Percentiles rank a stretch among this genome's conserved stretches.
These are phyloP conservation scores for Arctium lappa DNA, from an alignment of 129 eudicot genomes.

Conservation along the genomic window DNA sequence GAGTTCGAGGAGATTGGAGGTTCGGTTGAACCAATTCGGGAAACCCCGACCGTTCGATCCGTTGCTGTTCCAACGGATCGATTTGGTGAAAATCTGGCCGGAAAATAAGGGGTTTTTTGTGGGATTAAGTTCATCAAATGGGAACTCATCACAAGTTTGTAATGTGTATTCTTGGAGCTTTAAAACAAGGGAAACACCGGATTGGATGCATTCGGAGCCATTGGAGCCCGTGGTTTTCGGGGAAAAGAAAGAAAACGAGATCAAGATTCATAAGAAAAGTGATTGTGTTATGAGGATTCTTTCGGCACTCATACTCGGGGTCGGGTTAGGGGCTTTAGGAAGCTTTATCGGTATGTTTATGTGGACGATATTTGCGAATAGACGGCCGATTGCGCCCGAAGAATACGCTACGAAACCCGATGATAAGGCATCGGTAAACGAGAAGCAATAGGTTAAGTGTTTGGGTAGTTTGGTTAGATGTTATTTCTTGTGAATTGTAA, in stretches of 20 bases:
- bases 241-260: constrained; percentile 14
- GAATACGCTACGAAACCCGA: constrained; percentile 43
- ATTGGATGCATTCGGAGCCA: constrained; percentile 93
- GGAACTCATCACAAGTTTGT: constrained; percentile 60
- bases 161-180: constrained; percentile 77
- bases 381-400: constrained; percentile 62
- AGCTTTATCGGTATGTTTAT: constrained; percentile 56
- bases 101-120: constrained; percentile 37
- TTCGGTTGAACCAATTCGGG: constrained; percentile 53
- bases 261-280: constrained; percentile 35
- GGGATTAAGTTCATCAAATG: constrained; percentile 63
- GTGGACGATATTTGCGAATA: constrained; percentile 53
- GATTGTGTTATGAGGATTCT: constrained; percentile 61
- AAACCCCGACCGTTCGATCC: constrained; percentile 58
- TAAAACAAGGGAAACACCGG: constrained; percentile 41
- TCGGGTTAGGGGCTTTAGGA: constrained; percentile 82
- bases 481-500: constrained; percentile 43
- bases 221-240: constrained; percentile 48
- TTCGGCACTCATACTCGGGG: constrained; percentile 65
- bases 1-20: constrained; percentile 54
- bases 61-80: constrained; percentile 45
- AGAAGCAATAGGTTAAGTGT: constrained; percentile 44
- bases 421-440: constrained; percentile 44
- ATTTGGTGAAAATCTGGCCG: constrained; percentile 57
- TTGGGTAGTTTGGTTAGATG: constrained; percentile 33